These are phyloP conservation scores for Salix koriyanagi DNA, from an alignment of 345 rosid species.

Conservation along the genomic window DNA sequence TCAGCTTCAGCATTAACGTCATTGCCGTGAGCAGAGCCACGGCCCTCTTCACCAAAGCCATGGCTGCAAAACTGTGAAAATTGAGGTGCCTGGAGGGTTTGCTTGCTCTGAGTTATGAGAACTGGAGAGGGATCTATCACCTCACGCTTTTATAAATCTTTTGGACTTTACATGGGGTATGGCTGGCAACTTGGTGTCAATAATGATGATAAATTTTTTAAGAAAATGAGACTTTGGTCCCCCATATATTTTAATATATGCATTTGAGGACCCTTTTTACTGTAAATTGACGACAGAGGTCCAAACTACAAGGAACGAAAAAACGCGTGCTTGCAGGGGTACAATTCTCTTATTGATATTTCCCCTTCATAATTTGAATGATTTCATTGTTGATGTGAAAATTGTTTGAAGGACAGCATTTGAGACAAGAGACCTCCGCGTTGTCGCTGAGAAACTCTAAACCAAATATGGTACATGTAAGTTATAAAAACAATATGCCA, in stretches of 20 bases:
- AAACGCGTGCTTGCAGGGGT: neutral
- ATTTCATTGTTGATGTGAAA: no score
- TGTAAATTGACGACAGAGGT: neutral
- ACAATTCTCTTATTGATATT: neutral
- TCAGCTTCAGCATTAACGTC: conserved; percentile 14
- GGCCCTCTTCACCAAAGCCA: conserved; percentile 20
- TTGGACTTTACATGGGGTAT: neutral
- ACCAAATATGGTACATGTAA: neutral
- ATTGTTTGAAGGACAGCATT: neutral
- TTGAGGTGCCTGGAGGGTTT: neutral
- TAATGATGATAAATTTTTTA: neutral
- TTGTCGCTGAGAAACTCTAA: neutral
- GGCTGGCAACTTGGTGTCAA: conserved; percentile 9
- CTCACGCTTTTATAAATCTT: conserved; percentile 13
- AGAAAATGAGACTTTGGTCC: neutral
- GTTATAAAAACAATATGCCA: neutral
- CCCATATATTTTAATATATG: neutral
- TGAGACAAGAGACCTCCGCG: neutral
- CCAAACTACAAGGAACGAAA: neutral
- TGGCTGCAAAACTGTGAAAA: neutral
- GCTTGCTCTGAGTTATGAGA: neutral
- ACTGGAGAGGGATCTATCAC: neutral
- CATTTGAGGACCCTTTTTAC: neutral
- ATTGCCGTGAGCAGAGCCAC: conserved; percentile 16
- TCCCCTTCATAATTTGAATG: neutral